Percentiles rank a stretch among this genome's conserved stretches.
These are phyloP conservation scores for Neonectria magnoliae DNA, from an alignment of 2,329 filamentous ascomycete species.

Conservation along the genomic window DNA sequence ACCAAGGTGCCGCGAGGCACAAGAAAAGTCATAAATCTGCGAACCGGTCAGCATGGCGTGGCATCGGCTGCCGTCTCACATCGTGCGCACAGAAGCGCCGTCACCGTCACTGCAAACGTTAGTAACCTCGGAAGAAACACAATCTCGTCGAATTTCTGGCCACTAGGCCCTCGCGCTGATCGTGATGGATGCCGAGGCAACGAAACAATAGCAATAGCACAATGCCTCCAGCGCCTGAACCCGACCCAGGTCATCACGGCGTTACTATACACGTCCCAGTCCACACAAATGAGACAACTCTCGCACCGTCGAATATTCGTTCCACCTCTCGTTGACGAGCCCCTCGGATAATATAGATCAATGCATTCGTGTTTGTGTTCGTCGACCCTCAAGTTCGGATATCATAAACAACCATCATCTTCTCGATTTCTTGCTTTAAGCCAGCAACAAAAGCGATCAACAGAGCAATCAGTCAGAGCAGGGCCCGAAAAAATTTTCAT, in stretches of 20 bases:
- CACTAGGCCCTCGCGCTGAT: constrained; percentile 39
- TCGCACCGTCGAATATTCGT: constrained; percentile 20
- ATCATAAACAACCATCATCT: constrained; percentile 20
- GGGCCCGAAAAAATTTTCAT: constrained; percentile 52
- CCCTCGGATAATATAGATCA: constrained; percentile 18
- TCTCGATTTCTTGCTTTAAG: background rate
- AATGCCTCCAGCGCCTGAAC: constrained; percentile 31
- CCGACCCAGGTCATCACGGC: constrained; percentile 34
- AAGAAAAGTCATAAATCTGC: constrained; percentile 11
- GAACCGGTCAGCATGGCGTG: constrained; percentile 19
- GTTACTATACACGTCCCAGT: constrained; percentile 39
- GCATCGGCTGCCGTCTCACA: constrained; percentile 22
- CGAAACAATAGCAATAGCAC: constrained; percentile 21
- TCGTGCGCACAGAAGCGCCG: constrained; percentile 21
- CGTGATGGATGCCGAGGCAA: constrained; percentile 26
- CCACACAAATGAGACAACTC: constrained; percentile 11
- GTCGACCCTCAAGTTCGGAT: constrained; percentile 30
- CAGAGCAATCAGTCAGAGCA: constrained; percentile 43
- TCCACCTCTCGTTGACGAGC: constrained; percentile 8
- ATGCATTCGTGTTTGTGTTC: constrained; percentile 10
- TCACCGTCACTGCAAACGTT: constrained; percentile 45
- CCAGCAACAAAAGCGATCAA: constrained; percentile 22
- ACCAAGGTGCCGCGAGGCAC: constrained; percentile 11
- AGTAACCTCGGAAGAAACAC: constrained; percentile 35
- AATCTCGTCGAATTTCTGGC: constrained; percentile 40